These are phyloP conservation scores for Penicillium sp. DNA, from an alignment of 2,329 filamentous ascomycete species.

Conservation along the genomic window DNA sequence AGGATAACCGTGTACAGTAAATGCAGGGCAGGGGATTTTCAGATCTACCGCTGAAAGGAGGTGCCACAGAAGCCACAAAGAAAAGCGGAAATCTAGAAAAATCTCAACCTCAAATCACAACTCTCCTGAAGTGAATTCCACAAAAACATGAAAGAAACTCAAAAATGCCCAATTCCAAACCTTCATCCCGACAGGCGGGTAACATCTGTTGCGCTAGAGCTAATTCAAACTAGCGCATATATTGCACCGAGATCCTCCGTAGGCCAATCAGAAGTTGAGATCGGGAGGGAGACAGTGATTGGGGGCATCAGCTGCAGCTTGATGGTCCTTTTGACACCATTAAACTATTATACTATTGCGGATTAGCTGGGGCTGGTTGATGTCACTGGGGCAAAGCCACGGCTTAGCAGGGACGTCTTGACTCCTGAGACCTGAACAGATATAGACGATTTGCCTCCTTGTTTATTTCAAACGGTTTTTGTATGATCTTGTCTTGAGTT, in stretches of 20 bases:
- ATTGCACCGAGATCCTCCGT: constrained; percentile 12
- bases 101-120: neutral
- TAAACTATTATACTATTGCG: constrained; percentile 4
- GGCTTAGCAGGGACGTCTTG: neutral
- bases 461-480: neutral
- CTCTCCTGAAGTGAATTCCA: neutral
- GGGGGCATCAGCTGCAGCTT: neutral
- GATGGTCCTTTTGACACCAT: neutral
- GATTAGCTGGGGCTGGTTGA: neutral
- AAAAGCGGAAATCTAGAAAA: neutral
- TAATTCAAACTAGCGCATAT: neutral
- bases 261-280: neutral
- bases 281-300: neutral
- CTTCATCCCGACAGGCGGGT: constrained; percentile 10
- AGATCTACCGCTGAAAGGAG: neutral
- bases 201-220: constrained; percentile 1
- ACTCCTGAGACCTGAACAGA: no score
- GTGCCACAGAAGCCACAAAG: neutral
- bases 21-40: neutral
- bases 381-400: neutral
- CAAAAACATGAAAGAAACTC: no score
- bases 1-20: neutral
- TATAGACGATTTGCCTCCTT: neutral
- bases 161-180: neutral
- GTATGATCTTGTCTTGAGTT: neutral